Conservation (phyloP, 176 grass and related monocot species). For the Alopecurus myosuroides region DNA sequence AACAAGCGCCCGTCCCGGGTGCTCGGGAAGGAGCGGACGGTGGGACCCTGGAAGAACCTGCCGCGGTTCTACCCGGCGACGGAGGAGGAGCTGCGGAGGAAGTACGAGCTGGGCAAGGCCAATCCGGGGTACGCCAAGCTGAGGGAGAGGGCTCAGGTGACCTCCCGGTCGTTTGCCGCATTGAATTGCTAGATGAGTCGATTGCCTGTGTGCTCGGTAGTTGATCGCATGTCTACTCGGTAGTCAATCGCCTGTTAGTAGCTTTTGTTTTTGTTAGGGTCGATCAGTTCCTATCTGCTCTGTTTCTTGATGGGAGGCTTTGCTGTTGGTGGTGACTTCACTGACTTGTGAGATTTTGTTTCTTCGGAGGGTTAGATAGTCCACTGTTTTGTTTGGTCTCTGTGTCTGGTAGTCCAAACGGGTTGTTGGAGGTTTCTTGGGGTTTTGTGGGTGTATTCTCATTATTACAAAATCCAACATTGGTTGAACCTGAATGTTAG, state of each 20-base stretch:
- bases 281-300: neutral
- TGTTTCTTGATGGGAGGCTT: neutral
- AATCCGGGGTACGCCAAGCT: slow-evolving; percentile 67
- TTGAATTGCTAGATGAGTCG: neutral
- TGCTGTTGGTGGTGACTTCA: neutral
- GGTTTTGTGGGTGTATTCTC: neutral
- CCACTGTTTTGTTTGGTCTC: neutral
- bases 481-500: neutral
- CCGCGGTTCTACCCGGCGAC: slow-evolving; percentile 76
- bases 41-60: slow-evolving; percentile 80
- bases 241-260: too few species aligned
- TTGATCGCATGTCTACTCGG: neutral
- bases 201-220: neutral
- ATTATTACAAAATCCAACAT: neutral
- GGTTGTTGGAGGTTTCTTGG: neutral
- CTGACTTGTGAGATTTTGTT: neutral
- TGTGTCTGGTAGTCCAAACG: neutral
- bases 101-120: slow-evolving; percentile 65
- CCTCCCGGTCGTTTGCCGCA: neutral
- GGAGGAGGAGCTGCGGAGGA: slow-evolving; percentile 62
- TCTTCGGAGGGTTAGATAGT: neutral
- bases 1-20: slow-evolving; percentile 59
- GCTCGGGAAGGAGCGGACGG: slow-evolving; percentile 60
- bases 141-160: slow-evolving; percentile 56
- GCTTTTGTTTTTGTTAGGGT: neutral